These are phyloP conservation scores for Lentinula boryana DNA, from an alignment of 768 basidiomycete genomes.

Conservation along the genomic window DNA sequence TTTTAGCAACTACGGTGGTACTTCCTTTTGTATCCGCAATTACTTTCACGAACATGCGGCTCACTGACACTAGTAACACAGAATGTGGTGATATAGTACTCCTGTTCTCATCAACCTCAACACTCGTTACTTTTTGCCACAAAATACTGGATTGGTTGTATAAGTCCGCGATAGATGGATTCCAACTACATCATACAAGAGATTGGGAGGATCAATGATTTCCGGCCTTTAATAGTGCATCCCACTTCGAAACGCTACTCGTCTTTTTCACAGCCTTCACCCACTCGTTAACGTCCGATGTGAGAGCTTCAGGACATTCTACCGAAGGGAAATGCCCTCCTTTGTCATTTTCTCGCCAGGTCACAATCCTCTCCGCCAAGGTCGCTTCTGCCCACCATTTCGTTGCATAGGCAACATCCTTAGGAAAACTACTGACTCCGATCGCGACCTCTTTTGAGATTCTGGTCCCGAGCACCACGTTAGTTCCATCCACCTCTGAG, in stretches of 20 bases:
- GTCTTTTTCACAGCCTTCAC: constrained; percentile 1
- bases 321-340: constrained; percentile 44
- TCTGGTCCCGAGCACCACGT: constrained; percentile 14
- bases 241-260: neutral
- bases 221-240: neutral
- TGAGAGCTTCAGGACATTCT: constrained; percentile 34
- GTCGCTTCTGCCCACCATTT: constrained; percentile 35
- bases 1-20: too few species aligned
- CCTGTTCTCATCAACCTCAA: too few species aligned
- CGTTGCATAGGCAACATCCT: constrained; percentile 28
- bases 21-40: too few species aligned
- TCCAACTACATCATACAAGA: neutral
- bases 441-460: constrained; percentile 24
- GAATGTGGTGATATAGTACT: too few species aligned
- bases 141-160: too few species aligned
- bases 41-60: too few species aligned
- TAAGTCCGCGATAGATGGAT: too few species aligned
- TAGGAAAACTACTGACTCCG: constrained; percentile 37
- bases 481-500: constrained; percentile 3
- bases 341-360: constrained; percentile 30
- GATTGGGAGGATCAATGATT: neutral
- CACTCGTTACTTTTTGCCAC: too few species aligned
- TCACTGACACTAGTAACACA: too few species aligned
- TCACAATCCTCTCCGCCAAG: constrained; percentile 32
- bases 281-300: constrained; percentile 26